Percentiles rank a stretch among this genome's conserved stretches.
These are phyloP conservation scores for Drechslerella dactyloides DNA, from an alignment of 2,329 filamentous ascomycete genomes.

Conservation along the genomic window DNA sequence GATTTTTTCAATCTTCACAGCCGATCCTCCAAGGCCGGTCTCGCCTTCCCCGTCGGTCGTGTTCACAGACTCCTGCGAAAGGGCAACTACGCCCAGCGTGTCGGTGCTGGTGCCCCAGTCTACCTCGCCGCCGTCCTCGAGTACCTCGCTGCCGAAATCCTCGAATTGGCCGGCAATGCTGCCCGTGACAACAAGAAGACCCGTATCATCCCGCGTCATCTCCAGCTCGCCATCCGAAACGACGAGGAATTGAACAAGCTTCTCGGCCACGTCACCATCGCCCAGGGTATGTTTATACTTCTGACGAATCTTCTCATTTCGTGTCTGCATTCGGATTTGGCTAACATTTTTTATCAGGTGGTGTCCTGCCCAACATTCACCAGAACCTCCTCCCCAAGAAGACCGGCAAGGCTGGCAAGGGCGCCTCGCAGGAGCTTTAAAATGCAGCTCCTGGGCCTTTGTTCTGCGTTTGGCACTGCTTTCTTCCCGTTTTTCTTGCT, in stretches of 20 bases:
- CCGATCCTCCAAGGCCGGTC: constrained; percentile 98
- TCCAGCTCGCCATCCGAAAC: constrained; percentile 92
- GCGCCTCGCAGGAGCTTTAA: constrained; percentile 92
- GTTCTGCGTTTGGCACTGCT: constrained; percentile 41
- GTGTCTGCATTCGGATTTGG: constrained; percentile 55
- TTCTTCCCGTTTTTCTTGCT: constrained; percentile 32
- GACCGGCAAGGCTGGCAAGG: constrained; percentile 93
- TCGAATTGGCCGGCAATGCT: constrained; percentile 97
- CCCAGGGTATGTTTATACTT: constrained; percentile 57
- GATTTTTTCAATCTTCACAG: constrained; percentile 62
- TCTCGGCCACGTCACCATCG: constrained; percentile 92
- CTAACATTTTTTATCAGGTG: constrained; percentile 23
- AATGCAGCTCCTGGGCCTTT: constrained; percentile 60
- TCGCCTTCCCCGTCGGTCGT: constrained; percentile 98
- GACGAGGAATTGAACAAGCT: constrained; percentile 90
- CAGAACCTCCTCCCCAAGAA: constrained; percentile 98
- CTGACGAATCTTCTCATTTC: constrained; percentile 80
- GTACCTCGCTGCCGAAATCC: constrained; percentile 97
- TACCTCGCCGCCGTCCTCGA: constrained; percentile 97
- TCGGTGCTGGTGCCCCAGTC: constrained; percentile 73
- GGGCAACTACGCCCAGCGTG: constrained; percentile 86
- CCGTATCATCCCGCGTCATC: constrained; percentile 98
- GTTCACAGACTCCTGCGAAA: constrained; percentile 92
- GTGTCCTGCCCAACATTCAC: constrained; percentile 49
- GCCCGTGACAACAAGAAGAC: constrained; percentile 99